Conservation (phyloP, 441 rosid genomes). For the Metrosideros polymorpha region DNA sequence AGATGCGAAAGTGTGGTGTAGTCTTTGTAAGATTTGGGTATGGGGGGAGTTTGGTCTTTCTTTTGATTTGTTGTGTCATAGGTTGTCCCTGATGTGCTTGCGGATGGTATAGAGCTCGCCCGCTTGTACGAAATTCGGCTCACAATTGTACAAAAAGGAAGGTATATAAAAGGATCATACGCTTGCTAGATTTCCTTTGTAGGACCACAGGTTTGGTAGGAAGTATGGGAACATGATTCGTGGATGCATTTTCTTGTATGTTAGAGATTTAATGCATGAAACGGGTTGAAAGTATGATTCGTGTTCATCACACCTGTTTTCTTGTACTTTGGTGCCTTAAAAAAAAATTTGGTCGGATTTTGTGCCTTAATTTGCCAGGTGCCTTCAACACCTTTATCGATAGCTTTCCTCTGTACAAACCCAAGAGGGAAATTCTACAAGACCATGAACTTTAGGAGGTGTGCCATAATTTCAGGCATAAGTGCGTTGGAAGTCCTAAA, state of each 20-base stretch:
- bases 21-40: not conserved
- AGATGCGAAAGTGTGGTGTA: not conserved
- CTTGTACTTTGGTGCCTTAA: too few species aligned
- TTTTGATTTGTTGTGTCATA: not conserved
- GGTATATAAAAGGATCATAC: not conserved
- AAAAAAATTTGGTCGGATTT: too few species aligned
- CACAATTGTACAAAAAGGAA: not conserved
- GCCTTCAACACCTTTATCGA: not conserved
- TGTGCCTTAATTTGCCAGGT: too few species aligned
- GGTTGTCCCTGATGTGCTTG: not conserved
- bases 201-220: not conserved
- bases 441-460: not conserved
- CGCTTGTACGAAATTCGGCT: not conserved
- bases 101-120: not conserved
- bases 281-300: not conserved
- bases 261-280: not conserved
- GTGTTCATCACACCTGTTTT: not conserved
- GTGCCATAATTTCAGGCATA: too few species aligned
- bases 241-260: not conserved
- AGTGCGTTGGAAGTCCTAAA: too few species aligned
- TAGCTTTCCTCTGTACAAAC: not conserved
- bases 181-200: not conserved
- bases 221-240: not conserved
- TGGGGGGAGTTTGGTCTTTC: not conserved
- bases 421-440: not conserved